A percentile compares a stretch with the other conserved stretches of the same genome.
Evolutionary conservation across 176 grass and related monocot species (phyloP).

Genomic region (Avena eriantha): DNA sequence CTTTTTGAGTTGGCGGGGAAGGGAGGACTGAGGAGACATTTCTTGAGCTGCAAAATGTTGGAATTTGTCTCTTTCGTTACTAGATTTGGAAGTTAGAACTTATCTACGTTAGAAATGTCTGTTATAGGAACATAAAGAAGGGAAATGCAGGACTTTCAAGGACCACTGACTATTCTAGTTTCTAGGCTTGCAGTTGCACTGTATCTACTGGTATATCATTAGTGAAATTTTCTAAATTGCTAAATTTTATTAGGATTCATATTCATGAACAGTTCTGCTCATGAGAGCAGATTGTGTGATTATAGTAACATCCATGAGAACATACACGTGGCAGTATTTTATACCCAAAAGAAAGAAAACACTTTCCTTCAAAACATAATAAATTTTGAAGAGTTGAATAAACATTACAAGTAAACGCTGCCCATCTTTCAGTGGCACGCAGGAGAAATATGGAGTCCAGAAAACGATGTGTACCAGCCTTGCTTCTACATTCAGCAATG

Average conservation of each 20-base stretch:
- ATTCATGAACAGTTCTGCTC: not conserved
- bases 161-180: conserved; percentile 1
- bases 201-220: not conserved
- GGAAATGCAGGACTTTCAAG: conserved; percentile 29
- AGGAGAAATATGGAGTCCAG: conserved; percentile 26
- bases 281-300: not conserved
- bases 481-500: conserved; percentile 28
- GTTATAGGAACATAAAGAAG: not conserved
- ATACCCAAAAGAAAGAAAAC: not conserved
- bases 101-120: not conserved
- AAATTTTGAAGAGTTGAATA: not conserved
- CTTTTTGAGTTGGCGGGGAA: conserved; percentile 13
- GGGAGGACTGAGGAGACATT: not conserved
- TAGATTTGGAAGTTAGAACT: not conserved
- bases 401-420: conserved; percentile 4
- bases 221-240: not conserved
- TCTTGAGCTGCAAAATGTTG: not conserved
- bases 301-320: not conserved
- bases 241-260: not conserved
- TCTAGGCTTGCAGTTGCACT: not conserved
- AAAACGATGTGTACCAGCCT: conserved; percentile 32
- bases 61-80: not conserved
- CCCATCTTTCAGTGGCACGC: not conserved
- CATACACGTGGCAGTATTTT: conserved; percentile 6
- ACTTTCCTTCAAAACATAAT: not conserved